Conservation (phyloP, 768 basidiomycete species). For the Mycena polygramma region DNA sequence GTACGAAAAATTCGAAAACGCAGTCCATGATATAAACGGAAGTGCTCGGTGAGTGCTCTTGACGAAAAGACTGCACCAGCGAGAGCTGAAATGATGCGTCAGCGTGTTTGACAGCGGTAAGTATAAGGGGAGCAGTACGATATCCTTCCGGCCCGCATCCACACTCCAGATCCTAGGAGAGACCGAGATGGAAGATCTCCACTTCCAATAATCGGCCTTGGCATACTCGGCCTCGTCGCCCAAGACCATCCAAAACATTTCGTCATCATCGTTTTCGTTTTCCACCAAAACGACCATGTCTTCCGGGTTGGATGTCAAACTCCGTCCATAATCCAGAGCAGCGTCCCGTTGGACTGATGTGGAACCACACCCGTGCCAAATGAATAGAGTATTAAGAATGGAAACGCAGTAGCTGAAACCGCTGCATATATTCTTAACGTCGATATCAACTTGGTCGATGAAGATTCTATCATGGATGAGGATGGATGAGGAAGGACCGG, state of each 20-base stretch:
- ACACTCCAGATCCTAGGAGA: conserved; percentile 74
- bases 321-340: conserved; percentile 71
- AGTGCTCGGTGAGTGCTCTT: conserved; percentile 52
- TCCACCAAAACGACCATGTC: conserved; percentile 71
- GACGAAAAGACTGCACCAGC: conserved; percentile 58
- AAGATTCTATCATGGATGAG: conserved; percentile 14
- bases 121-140: conserved; percentile 52
- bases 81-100: conserved; percentile 56
- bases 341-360: conserved; percentile 68
- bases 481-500: neutral
- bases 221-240: conserved; percentile 79
- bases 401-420: conserved; percentile 87
- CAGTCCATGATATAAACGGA: conserved; percentile 81
- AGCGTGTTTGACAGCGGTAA: conserved; percentile 18
- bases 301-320: conserved; percentile 54
- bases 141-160: conserved; percentile 51
- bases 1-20: conserved; percentile 83
- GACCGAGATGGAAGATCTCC: conserved; percentile 57
- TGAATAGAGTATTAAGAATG: conserved; percentile 76
- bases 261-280: conserved; percentile 75
- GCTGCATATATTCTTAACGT: conserved; percentile 80
- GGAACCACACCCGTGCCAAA: conserved; percentile 88
- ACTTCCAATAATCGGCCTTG: conserved; percentile 86
- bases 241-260: conserved; percentile 90
- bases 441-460: conserved; percentile 50